Conservation (phyloP, 148 eudicot genomes). For the Pharnaceum exiguum region DNA sequence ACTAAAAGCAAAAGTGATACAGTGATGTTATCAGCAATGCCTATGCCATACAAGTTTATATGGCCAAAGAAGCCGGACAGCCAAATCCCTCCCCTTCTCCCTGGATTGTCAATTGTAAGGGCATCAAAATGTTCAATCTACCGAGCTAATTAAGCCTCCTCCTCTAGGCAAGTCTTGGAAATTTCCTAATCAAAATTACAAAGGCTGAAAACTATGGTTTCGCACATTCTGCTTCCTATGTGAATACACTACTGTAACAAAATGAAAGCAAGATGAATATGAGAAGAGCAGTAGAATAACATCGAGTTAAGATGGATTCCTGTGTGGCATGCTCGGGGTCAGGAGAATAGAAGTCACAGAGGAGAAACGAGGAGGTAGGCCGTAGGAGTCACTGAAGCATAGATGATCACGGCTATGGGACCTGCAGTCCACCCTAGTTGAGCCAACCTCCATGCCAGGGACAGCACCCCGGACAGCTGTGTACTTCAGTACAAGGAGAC, state of each 20-base stretch:
- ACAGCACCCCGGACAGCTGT: slow-evolving; percentile 60
- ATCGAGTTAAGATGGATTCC: slow-evolving; percentile 46
- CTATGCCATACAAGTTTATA: slow-evolving; percentile 48
- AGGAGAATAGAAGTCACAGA: slow-evolving; percentile 45
- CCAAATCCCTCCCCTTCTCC: slow-evolving; percentile 45
- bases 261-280: background rate
- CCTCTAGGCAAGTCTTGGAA: background rate
- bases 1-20: slow-evolving; percentile 64
- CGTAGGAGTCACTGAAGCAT: slow-evolving; percentile 43
- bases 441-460: slow-evolving; percentile 59
- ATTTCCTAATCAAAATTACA: background rate
- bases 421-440: slow-evolving; percentile 74
- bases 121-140: slow-evolving; percentile 2
- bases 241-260: no score
- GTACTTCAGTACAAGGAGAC: no score
- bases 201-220: background rate
- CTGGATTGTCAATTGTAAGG: slow-evolving; percentile 31
- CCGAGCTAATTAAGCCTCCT: background rate
- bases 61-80: slow-evolving; percentile 41
- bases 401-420: slow-evolving; percentile 38
- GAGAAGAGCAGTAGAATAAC: slow-evolving; percentile 29
- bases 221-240: no score
- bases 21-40: slow-evolving; percentile 66
- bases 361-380: slow-evolving; percentile 49
- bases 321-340: slow-evolving; percentile 43